Percentiles rank a stretch among this genome's conserved stretches.
Conservation (phyloP, 768 basidiomycete species). For the Albatrellus ellisii region DNA sequence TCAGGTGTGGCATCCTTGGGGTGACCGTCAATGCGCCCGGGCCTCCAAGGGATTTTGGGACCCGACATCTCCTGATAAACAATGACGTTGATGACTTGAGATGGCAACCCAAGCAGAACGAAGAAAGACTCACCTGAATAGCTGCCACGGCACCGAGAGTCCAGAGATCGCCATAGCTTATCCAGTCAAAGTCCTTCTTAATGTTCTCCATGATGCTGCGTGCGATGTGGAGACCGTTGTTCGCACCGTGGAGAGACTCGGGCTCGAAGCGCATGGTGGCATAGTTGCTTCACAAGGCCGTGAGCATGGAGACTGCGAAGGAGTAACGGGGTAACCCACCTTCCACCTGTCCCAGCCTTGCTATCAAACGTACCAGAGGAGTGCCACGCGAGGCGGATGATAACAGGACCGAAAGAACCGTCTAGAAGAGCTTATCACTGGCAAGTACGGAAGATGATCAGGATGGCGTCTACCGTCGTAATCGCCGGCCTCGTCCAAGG, state of each 20-base stretch:
- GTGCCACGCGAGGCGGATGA: conserved; percentile 92
- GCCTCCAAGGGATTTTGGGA: conserved; percentile 86
- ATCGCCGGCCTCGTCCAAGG: conserved; percentile 46
- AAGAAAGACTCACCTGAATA: conserved; percentile 38
- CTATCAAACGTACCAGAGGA: conserved; percentile 89
- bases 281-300: conserved; percentile 53
- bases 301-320: conserved; percentile 7
- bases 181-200: conserved; percentile 85
- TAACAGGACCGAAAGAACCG: conserved; percentile 78
- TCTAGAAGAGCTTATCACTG: conserved; percentile 30
- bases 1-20: conserved; percentile 67
- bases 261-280: conserved; percentile 98
- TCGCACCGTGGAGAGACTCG: conserved; percentile 74
- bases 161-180: conserved; percentile 94
- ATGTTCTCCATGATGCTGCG: conserved; percentile 75
- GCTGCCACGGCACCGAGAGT: conserved; percentile 90
- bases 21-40: conserved; percentile 84
- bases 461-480: conserved; percentile 63
- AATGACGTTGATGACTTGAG: neutral
- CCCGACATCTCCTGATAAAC: conserved; percentile 69
- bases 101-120: neutral
- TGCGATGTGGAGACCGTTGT: conserved; percentile 71
- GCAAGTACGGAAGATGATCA: neutral
- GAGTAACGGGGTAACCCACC: conserved; percentile 26
- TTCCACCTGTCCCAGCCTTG: conserved; percentile 63